Conservation (phyloP, 495 filamentous ascomycete species). For the Aspergillus heteromorphus region DNA sequence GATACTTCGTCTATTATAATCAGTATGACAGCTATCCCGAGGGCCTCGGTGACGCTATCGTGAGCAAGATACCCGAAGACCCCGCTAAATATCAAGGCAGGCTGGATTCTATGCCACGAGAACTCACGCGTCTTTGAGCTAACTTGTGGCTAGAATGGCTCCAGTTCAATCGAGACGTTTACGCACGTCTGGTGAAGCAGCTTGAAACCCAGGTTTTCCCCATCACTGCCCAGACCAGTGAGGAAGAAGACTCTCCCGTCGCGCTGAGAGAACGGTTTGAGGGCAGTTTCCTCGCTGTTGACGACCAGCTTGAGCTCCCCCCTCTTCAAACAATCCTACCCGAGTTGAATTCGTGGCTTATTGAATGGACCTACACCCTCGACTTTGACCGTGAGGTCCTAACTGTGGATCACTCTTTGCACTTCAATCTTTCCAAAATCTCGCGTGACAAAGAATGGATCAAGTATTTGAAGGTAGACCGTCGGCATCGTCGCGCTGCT, state of each 20-base stretch:
- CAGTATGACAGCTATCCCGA: conserved; percentile 27
- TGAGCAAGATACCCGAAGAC: conserved; percentile 20
- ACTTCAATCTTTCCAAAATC: conserved; percentile 8
- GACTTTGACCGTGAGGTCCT: conserved; percentile 20
- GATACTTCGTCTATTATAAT: conserved; percentile 28
- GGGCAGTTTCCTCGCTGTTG: conserved; percentile 14
- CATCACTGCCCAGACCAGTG: neutral
- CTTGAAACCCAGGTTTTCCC: conserved; percentile 11
- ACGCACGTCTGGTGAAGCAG: conserved; percentile 4
- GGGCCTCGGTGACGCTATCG: conserved; percentile 19
- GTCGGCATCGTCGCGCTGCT: neutral
- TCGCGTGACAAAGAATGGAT: conserved; percentile 6
- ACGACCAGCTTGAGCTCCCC: conserved; percentile 11
- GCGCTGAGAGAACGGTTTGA: conserved; percentile 4
- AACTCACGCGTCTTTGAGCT: neutral
- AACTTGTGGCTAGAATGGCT: conserved; percentile 11
- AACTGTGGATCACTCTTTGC: conserved; percentile 5
- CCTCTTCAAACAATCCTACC: conserved; percentile 4
- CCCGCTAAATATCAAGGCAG: conserved; percentile 19
- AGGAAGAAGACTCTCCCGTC: conserved; percentile 1
- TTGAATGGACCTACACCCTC: conserved; percentile 17
- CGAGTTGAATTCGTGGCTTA: neutral
- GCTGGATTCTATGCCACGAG: neutral
- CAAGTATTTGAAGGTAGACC: conserved; percentile 7
- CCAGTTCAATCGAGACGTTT: conserved; percentile 3